Evolutionary conservation across 1,284 basidiomycete genomes (phyloP), one percentile per base, ranked within the genome.

Genomic region (Ustilago trichophora): DNA sequence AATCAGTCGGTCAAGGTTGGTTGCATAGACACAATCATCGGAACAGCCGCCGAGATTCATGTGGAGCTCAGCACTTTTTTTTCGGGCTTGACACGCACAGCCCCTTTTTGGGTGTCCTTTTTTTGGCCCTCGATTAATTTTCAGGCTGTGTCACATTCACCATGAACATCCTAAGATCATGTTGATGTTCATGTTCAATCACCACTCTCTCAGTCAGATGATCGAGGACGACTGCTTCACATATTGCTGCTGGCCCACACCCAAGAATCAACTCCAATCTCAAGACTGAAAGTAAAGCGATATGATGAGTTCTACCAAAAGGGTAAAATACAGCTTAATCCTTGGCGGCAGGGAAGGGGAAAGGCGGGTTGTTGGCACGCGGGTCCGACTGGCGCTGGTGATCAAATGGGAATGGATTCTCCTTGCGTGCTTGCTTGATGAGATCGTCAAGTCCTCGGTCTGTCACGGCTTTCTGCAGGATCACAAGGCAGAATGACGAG

Each of bases 361-460:
- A 76, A 0, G 74, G 74, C n/a, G 62, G 63, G 24, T 72, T 77
- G 48, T 65, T 60, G n/a, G 54, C 26, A 4, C 45, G 45, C 8
- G 52, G 36, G 24, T 60, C 64, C 27, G 32, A 31, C 22, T 41
- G 47, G 0, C 64, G 51, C 18, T 76, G 35, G 31, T 73, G 64
- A 18, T 78, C 76, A 25, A 73, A 73, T 18, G 75, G 77, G 48
- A 81, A 80, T 2, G 78, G 78, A 48, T 81, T 80, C 62, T 78
- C 70, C 22, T 55, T 50, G 24, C 91, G 85, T 4, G 93, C 91
- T 80, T 91, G 89, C 40, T 88, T 85, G 7, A 96, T 85, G 45
- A 95, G 83, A 3, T 86, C 85, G 19, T 89, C 88, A 18, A 96
- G 84, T 6, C 89, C 88, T 74, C 90, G 91, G 19, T 89, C 87